Percentiles rank a stretch among this genome's conserved stretches.
phyloP scores from a whole-genome alignment of 2,329 filamentous ascomycete species.

The Dothideomycetes sp. region DNA sequence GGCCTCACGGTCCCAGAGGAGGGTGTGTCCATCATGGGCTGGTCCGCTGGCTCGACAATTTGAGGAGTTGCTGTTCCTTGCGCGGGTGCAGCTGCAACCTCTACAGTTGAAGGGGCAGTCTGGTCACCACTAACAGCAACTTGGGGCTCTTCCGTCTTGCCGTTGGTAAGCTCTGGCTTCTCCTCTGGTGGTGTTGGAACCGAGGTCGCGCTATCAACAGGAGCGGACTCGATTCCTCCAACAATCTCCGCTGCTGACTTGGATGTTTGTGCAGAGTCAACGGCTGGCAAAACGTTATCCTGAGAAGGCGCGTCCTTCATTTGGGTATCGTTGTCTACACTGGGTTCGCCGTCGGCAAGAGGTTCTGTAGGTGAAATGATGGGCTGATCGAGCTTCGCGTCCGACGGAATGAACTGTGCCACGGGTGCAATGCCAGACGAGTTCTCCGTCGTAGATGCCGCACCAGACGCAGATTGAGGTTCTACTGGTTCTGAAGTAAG shows the following conservation, averaged over 20 bases:
- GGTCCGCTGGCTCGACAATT: conserved; percentile 4
- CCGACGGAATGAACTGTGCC: conserved; percentile 31
- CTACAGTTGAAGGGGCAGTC: neutral
- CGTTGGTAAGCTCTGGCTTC: neutral
- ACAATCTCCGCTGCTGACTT: too few relatives aligned
- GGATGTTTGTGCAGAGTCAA: neutral
- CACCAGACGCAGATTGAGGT: conserved; percentile 3
- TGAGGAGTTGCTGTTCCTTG: neutral
- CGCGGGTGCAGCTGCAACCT: conserved; percentile 5
- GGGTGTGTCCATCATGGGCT: conserved; percentile 27
- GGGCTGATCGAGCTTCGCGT: conserved; percentile 28
- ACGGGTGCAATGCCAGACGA: conserved; percentile 32
- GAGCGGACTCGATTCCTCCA: neutral
- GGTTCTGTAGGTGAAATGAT: conserved; percentile 32
- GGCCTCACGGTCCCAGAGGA: conserved; percentile 47
- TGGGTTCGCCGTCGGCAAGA: conserved; percentile 14
- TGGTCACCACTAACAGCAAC: neutral
- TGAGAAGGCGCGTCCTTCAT: neutral
- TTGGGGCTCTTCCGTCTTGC: neutral
- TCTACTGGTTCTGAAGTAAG: conserved; percentile 7
- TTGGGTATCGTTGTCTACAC: neutral
- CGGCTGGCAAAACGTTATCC: neutral
- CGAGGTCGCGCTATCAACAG: neutral
- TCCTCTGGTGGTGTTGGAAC: neutral
- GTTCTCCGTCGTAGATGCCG: conserved; percentile 28